Conservation (phyloP, 2,329 filamentous ascomycete genomes). For the Purpureocillium takamizusanense region DNA sequence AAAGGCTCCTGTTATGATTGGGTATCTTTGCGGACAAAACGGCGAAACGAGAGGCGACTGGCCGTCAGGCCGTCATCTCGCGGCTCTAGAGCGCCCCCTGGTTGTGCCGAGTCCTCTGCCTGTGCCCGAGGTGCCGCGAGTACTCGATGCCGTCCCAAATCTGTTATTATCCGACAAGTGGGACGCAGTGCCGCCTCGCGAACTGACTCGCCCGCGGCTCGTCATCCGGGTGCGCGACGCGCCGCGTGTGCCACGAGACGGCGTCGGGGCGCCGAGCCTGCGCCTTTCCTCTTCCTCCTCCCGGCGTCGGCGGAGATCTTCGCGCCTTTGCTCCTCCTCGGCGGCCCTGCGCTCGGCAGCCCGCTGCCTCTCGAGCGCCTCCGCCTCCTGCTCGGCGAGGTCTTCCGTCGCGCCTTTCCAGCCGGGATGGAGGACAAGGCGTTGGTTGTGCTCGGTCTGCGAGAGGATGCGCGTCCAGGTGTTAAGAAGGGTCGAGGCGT, state of each 20-base stretch:
- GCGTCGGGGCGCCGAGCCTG: slow-evolving; percentile 16
- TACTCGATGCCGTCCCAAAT: slow-evolving; percentile 17
- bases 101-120: slow-evolving; percentile 22
- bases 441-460: slow-evolving; percentile 95
- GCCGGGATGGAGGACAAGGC: slow-evolving; percentile 74
- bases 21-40: slow-evolving; percentile 16
- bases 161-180: slow-evolving; percentile 16
- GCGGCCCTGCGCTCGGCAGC: slow-evolving; percentile 67
- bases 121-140: slow-evolving; percentile 24
- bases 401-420: slow-evolving; percentile 90
- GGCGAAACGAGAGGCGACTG: slow-evolving; percentile 4
- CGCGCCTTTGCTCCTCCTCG: slow-evolving; percentile 70
- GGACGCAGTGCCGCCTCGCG: slow-evolving; percentile 14
- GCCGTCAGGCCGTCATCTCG: slow-evolving; percentile 12
- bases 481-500: slow-evolving; percentile 81
- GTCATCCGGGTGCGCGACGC: slow-evolving; percentile 17
- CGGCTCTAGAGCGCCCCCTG: slow-evolving; percentile 23
- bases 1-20: slow-evolving; percentile 9
- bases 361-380: slow-evolving; percentile 63
- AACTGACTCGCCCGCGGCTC: slow-evolving; percentile 16
- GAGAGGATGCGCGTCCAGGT: slow-evolving; percentile 95
- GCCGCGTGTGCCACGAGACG: slow-evolving; percentile 20
- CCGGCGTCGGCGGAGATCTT: slow-evolving; percentile 55
- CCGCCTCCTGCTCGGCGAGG: slow-evolving; percentile 75
- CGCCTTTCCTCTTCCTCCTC: slow-evolving; percentile 49